Conservation (phyloP, 1,284 basidiomycete genomes). For the Ustilago shanxiensis region DNA sequence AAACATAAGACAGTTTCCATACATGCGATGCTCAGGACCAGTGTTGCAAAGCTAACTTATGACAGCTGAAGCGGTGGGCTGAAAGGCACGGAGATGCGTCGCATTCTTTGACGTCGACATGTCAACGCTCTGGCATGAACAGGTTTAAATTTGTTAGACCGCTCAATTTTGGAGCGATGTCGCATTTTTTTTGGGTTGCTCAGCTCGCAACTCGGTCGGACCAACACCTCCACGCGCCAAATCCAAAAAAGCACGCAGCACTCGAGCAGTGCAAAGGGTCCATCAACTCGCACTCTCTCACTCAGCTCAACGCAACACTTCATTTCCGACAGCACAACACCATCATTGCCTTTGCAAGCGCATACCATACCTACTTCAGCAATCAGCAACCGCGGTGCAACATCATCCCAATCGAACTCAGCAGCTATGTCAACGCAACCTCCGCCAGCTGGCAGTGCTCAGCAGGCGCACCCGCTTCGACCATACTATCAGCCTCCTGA, state of each 20-base stretch:
- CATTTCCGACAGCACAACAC: not conserved
- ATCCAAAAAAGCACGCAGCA: not conserved
- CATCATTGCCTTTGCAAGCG: not conserved
- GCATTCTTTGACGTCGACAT: constrained; percentile 16
- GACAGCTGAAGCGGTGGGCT: not conserved
- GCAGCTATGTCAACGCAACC: constrained; percentile 24
- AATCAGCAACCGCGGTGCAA: not conserved
- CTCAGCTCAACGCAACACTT: constrained; percentile 10
- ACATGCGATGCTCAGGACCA: too few relatives aligned
- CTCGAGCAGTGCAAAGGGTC: constrained; percentile 18
- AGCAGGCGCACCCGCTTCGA: constrained; percentile 57
- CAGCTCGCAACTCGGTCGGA: constrained; percentile 13
- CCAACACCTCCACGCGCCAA: constrained; percentile 44
- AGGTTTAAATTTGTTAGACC: constrained; percentile 6
- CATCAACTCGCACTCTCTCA: constrained; percentile 23
- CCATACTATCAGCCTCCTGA: constrained; percentile 65
- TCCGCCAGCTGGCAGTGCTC: constrained; percentile 18
- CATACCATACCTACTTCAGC: not conserved
- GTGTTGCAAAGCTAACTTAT: too few relatives aligned
- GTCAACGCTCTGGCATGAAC: not conserved
- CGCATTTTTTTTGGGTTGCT: not conserved
- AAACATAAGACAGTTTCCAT: not conserved
- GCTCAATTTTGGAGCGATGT: not conserved
- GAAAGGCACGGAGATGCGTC: not conserved
- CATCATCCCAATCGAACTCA: not conserved